These are phyloP conservation scores for Cucurbita pepo DNA, from an alignment of 306 rosid genomes.

Conservation along the genomic window DNA sequence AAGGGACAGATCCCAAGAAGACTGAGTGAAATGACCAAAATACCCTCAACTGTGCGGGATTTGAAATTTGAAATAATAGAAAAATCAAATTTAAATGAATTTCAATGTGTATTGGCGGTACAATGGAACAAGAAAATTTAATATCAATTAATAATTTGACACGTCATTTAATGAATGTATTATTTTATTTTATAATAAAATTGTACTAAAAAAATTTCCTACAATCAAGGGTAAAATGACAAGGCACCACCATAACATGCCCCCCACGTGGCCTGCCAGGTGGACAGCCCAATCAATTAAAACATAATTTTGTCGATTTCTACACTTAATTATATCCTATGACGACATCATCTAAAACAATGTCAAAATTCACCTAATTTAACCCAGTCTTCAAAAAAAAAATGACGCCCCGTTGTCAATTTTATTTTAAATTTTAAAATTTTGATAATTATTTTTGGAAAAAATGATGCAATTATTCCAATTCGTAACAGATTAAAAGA, in stretches of 20 bases:
- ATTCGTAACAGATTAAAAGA: not conserved
- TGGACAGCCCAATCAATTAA: not conserved
- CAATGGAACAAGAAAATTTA: too few relatives aligned
- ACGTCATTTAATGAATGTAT: too few relatives aligned
- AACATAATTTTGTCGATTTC: not conserved
- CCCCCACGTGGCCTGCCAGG: not conserved
- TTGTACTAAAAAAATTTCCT: not conserved
- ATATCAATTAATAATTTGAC: too few relatives aligned
- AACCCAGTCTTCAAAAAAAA: not conserved
- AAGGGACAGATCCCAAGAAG: not conserved
- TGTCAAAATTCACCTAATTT: not conserved
- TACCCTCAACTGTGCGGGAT: not conserved
- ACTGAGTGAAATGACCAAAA: not conserved
- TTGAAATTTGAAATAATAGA: not conserved
- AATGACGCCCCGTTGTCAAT: not conserved
- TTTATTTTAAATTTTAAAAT: not conserved
- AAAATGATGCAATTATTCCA: not conserved
- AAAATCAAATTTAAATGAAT: not conserved
- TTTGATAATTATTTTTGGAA: not conserved
- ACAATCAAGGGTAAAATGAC: slow-evolving; percentile 7
- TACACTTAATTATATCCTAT: not conserved
- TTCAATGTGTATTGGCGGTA: not conserved
- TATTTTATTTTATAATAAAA: too few relatives aligned
- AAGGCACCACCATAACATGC: not conserved
- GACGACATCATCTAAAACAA: not conserved